These are phyloP conservation scores for Pinus tabuliformis DNA, from an alignment of 75 land plant species.

Conservation along the genomic window DNA sequence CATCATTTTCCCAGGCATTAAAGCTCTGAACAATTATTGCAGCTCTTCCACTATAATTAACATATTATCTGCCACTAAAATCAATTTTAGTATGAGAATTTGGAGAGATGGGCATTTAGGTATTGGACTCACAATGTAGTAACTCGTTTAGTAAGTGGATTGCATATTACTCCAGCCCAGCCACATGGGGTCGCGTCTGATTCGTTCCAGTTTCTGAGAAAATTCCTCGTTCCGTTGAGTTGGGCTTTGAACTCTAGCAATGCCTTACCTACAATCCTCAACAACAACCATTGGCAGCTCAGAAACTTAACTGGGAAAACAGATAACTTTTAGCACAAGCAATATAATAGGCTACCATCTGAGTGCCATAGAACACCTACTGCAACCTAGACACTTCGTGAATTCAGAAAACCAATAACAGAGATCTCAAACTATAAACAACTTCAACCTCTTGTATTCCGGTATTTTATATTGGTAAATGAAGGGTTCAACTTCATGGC, in stretches of 20 bases:
- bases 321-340: not conserved
- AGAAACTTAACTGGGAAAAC: not conserved
- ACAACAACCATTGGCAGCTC: not conserved
- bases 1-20: not conserved
- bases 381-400: not conserved
- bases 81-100: too few relatives aligned
- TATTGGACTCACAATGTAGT: conserved; percentile 38
- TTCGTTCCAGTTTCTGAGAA: conserved; percentile 44
- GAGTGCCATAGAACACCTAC: not conserved
- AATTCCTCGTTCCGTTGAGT: conserved; percentile 33
- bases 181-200: conserved; percentile 51
- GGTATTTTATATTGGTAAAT: not conserved
- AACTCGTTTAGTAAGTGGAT: conserved; percentile 42
- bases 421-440: not conserved
- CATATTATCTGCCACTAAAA: too few relatives aligned
- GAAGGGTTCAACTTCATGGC: not conserved
- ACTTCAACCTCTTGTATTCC: not conserved
- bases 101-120: not conserved
- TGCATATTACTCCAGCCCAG: conserved; percentile 69
- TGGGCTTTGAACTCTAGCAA: conserved; percentile 49
- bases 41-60: too few relatives aligned
- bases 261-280: conserved; percentile 32
- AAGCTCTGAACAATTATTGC: too few relatives aligned
- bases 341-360: not conserved
- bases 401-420: not conserved